These are phyloP conservation scores for Bauhinia variegata DNA, from an alignment of 306 rosid species.

Conservation along the genomic window DNA sequence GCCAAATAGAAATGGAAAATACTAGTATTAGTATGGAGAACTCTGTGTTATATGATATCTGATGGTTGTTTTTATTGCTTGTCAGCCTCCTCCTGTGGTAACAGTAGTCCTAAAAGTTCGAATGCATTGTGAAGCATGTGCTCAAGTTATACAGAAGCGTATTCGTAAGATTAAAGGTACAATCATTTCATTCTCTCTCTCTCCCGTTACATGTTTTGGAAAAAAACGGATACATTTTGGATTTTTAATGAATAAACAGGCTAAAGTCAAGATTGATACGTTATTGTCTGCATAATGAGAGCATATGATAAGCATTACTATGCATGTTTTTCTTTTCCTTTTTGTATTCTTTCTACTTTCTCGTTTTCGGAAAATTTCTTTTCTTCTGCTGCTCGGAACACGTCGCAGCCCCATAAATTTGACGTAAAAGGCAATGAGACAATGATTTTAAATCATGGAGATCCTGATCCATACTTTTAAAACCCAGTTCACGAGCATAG, in stretches of 20 bases:
- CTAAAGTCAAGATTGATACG: too few species aligned
- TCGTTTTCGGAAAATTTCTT: too few species aligned
- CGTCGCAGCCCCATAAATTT: background rate
- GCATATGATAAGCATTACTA: background rate
- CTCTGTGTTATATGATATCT: background rate
- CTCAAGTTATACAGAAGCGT: constrained; percentile 72
- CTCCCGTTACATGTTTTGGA: too few species aligned
- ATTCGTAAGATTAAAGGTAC: constrained; percentile 87
- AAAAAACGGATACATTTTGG: too few species aligned
- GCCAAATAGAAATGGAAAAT: too few species aligned
- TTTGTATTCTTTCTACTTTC: too few species aligned
- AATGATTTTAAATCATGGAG: too few species aligned
- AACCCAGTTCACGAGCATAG: background rate
- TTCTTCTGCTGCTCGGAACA: background rate
- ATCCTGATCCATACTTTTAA: too few species aligned
- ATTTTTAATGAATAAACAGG: too few species aligned
- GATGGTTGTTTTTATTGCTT: constrained; percentile 12
- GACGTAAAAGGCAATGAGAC: too few species aligned
- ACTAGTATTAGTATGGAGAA: background rate
- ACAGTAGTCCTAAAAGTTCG: constrained; percentile 65
- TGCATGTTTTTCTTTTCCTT: background rate
- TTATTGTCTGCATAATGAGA: too few species aligned
- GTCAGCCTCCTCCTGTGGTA: constrained; percentile 66
- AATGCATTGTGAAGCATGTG: constrained; percentile 97
- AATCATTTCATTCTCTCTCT: background rate